These are phyloP conservation scores for Phytophthora sojae DNA, from an alignment of 352 stramenopile species.

Conservation along the genomic window DNA sequence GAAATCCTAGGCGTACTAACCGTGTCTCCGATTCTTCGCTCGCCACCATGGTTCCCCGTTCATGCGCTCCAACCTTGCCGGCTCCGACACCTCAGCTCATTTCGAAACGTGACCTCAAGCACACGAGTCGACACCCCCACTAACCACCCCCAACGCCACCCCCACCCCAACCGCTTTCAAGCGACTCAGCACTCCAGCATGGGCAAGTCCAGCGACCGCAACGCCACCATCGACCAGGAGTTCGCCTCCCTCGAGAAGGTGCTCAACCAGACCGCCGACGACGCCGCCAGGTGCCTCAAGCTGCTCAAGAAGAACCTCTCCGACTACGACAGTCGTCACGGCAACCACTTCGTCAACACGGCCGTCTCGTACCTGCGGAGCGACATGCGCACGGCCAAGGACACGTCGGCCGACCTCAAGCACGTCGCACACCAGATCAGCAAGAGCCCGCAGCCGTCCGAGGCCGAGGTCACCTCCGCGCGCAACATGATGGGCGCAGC, in stretches of 20 bases:
- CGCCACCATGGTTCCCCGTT: too few species aligned
- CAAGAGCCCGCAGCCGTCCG: conserved; percentile 11
- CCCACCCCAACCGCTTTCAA: conserved; percentile 1
- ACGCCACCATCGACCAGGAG: conserved; percentile 19
- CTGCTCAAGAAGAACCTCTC: conserved; percentile 31
- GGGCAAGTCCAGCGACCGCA: conserved; percentile 21
- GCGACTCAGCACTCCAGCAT: conserved; percentile 11
- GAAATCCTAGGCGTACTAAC: too few species aligned
- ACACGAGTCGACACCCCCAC: conserved; percentile 7
- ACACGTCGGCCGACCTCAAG: conserved; percentile 26
- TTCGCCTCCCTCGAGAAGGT: conserved; percentile 29
- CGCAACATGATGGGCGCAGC: conserved; percentile 25
- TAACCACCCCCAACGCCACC: not conserved
- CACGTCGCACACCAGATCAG: conserved; percentile 27
- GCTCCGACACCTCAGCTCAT: conserved; percentile 9
- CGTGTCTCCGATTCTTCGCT: too few species aligned
- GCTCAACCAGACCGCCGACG: conserved; percentile 28
- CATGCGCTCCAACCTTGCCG: not conserved
- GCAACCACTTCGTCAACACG: conserved; percentile 32
- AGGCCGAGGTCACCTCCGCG: conserved; percentile 18
- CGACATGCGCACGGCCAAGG: conserved; percentile 28
- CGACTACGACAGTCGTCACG: conserved; percentile 28
- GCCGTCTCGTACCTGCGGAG: conserved; percentile 24
- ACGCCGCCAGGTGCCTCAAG: conserved; percentile 27
- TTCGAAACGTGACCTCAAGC: conserved; percentile 25